phyloP scores from a whole-genome alignment of 164 flowering plant genomes.

The Magnolia changhungtana region DNA sequence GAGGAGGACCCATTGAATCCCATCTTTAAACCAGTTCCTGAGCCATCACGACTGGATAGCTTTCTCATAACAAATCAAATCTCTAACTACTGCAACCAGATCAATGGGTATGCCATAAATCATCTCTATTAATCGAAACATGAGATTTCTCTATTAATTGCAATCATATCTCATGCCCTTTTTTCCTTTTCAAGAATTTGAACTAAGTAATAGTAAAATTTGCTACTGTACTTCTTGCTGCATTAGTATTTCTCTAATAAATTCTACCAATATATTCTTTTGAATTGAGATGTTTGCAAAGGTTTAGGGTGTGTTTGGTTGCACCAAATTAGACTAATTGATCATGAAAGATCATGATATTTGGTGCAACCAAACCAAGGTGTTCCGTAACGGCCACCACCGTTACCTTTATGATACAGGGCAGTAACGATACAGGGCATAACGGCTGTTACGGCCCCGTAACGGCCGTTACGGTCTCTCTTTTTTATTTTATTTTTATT shows the following conservation, averaged over 20 bases:
- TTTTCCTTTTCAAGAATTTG: background rate
- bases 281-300: background rate
- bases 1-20: slow-evolving; percentile 97
- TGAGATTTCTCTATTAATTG: background rate
- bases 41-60: slow-evolving; percentile 89
- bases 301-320: too few relatives aligned
- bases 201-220: background rate
- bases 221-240: background rate
- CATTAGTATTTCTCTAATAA: too few relatives aligned
- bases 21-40: slow-evolving; percentile 84
- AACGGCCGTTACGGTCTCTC: too few relatives aligned
- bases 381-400: too few relatives aligned
- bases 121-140: background rate
- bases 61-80: slow-evolving; percentile 35
- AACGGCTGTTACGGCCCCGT: too few relatives aligned
- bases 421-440: too few relatives aligned
- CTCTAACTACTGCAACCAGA: slow-evolving; percentile 81
- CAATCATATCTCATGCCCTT: background rate
- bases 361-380: too few relatives aligned
- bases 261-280: background rate
- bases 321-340: too few relatives aligned
- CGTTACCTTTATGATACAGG: too few relatives aligned
- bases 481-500: too few relatives aligned
- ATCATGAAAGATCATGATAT: too few relatives aligned
- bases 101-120: slow-evolving; percentile 66